Conservation (phyloP, 2,329 filamentous ascomycete genomes). For the Alternaria dauci region DNA sequence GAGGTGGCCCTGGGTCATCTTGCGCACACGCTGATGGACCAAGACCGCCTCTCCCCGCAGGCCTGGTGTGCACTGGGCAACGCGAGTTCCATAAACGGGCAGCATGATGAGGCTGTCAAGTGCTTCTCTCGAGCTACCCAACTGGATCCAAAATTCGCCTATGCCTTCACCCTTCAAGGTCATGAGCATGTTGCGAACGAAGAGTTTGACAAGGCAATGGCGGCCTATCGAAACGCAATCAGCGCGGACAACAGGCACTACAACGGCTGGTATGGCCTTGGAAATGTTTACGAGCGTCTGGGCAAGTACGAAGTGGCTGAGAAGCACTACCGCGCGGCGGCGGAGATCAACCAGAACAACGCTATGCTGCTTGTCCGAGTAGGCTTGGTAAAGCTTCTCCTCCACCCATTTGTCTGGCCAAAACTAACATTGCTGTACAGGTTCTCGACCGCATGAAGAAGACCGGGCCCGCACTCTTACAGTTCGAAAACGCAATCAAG, state of each 20-base stretch:
- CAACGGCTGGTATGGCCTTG: slow-evolving; percentile 96
- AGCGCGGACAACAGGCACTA: slow-evolving; percentile 89
- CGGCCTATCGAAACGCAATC: slow-evolving; percentile 85
- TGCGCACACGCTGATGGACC: slow-evolving; percentile 87
- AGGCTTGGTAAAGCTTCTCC: slow-evolving; percentile 69
- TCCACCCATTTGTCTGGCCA: neutral
- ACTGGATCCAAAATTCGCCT: slow-evolving; percentile 87
- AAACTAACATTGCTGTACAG: slow-evolving; percentile 28
- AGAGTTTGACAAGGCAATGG: slow-evolving; percentile 93
- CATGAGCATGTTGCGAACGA: slow-evolving; percentile 97
- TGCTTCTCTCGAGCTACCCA: slow-evolving; percentile 97
- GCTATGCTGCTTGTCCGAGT: slow-evolving; percentile 92
- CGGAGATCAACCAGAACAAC: slow-evolving; percentile 91
- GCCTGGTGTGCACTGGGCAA: slow-evolving; percentile 97
- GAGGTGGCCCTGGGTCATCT: slow-evolving; percentile 92
- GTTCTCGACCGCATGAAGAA: slow-evolving; percentile 86
- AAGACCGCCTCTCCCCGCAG: slow-evolving; percentile 87
- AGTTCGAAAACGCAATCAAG: slow-evolving; percentile 83
- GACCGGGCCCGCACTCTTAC: slow-evolving; percentile 76
- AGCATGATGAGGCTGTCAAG: slow-evolving; percentile 92
- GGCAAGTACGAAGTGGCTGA: slow-evolving; percentile 92
- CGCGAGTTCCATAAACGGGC: slow-evolving; percentile 88
- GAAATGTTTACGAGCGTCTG: slow-evolving; percentile 83
- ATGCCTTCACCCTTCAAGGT: slow-evolving; percentile 93
- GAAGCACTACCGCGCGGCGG: slow-evolving; percentile 87